phyloP scores from a whole-genome alignment of 2,329 filamentous ascomycete species.

The Xylariaceae sp. region DNA sequence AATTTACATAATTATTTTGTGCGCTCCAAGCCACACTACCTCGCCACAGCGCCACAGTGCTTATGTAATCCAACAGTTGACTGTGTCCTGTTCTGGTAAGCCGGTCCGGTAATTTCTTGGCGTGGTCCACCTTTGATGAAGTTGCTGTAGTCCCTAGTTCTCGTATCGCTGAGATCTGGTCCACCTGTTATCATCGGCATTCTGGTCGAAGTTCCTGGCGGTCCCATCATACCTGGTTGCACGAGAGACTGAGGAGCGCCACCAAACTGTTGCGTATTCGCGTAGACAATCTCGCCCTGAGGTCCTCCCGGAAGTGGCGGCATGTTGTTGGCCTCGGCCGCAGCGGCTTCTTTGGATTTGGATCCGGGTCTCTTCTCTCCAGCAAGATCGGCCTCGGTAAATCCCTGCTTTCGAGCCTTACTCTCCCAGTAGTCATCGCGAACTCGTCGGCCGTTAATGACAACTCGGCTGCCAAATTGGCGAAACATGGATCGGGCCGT shows the following conservation, averaged over 20 bases:
- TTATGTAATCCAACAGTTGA: no score
- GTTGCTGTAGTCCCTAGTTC: conserved; percentile 74
- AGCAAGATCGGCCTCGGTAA: conserved; percentile 92
- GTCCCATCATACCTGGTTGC: conserved; percentile 66
- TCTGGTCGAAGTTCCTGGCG: conserved; percentile 61
- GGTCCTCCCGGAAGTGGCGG: conserved; percentile 54
- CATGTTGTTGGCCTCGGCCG: conserved; percentile 62
- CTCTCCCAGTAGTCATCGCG: conserved; percentile 98
- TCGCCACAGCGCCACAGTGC: no score
- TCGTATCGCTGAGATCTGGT: conserved; percentile 70
- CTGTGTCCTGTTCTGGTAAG: conserved; percentile 83
- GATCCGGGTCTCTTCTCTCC: conserved; percentile 92
- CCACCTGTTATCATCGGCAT: conserved; percentile 81
- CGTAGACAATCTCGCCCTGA: conserved; percentile 85
- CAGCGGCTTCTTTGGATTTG: conserved; percentile 79
- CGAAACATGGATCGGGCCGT: conserved; percentile 98
- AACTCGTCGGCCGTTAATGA: conserved; percentile 82
- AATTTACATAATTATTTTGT: no score
- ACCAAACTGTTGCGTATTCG: conserved; percentile 64
- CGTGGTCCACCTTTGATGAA: conserved; percentile 73
- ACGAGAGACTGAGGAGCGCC: conserved; percentile 63
- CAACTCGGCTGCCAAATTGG: conserved; percentile 92
- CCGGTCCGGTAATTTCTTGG: conserved; percentile 80
- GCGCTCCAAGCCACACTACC: no score
- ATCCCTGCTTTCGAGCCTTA: conserved; percentile 94